These are phyloP conservation scores for Zygotorulaspora danielsina DNA, from an alignment of 805 yeast genomes.

Conservation along the genomic window DNA sequence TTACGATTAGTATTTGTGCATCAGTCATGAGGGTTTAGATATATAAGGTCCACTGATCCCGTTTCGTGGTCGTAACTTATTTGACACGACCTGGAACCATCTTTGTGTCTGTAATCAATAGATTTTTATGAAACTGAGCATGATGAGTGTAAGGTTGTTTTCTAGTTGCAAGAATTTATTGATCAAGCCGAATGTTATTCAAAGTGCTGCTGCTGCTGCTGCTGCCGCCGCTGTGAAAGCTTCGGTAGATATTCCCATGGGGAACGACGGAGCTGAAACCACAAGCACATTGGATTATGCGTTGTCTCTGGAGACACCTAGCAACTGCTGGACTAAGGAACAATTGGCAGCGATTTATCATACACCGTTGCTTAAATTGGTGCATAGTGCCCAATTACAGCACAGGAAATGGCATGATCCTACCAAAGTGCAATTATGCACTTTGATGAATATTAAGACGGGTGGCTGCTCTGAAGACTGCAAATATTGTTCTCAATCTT, in stretches of 20 bases:
- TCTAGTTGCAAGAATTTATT: constrained; percentile 6
- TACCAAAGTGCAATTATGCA: constrained; percentile 66
- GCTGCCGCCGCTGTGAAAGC: constrained; percentile 8
- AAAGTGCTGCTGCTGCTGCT: constrained; percentile 13
- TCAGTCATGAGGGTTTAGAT: too few relatives aligned
- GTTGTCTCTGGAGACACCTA: constrained; percentile 31
- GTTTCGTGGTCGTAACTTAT: too few relatives aligned
- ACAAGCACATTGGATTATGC: constrained; percentile 26
- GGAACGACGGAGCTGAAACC: neutral
- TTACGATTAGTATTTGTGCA: too few relatives aligned
- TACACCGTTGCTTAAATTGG: constrained; percentile 61
- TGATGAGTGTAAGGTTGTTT: constrained; percentile 9
- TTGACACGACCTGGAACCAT: too few relatives aligned
- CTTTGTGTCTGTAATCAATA: too few relatives aligned
- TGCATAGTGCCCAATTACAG: constrained; percentile 56
- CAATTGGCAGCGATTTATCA: constrained; percentile 59
- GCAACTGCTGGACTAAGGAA: constrained; percentile 52
- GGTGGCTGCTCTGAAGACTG: constrained; percentile 85
- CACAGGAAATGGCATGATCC: constrained; percentile 69
- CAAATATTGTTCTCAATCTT: constrained; percentile 74
- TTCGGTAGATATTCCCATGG: neutral
- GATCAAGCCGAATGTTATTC: constrained; percentile 10
- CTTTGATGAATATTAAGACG: constrained; percentile 66
- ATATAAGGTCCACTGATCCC: too few relatives aligned
- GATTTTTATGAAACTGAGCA: too few relatives aligned